Evolutionary conservation across 352 stramenopile species (phyloP), one percentile per base, ranked within the genome.

Genomic region (Phytophthora vignae): DNA sequence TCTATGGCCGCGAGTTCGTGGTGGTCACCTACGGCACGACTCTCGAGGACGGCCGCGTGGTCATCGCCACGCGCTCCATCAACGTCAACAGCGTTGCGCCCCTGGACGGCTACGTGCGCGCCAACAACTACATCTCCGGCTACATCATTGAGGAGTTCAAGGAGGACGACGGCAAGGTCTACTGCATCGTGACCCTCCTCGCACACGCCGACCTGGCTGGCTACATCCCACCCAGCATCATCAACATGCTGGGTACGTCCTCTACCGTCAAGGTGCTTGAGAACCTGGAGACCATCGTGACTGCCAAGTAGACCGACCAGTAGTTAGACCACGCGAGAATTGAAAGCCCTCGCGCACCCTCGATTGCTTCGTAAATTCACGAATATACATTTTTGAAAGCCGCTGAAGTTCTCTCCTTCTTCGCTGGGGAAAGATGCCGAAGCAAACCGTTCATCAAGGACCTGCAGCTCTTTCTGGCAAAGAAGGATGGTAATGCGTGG

Each of bases 221-320:
- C n/a, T 94, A 88, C 74, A 92, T 95, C 65, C 88, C 88, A 29
- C 78, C 88, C 22, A 85, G 78, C 57, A 80, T 95, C 58, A 85
- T 94, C 73, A 95, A 94, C 79, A 91, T 92, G 85, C 84, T 94
- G 55, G 87, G 87, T 69, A 94, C 87, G 69, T 94, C 87, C 5
- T 85, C 87, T n/a, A 94, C 87, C 2, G 81, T 92, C 65, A 92
- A 94, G 76, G 84, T 93, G 48, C 79, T 94, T n/a, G 71, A 77
- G 55, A 93, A 85, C 71, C 77, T 94, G 62, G 79, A 91, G 69
- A 71, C 64, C 15, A 78, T 83, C 42, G 74, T 92, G 55, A 81
- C 61, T 17, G 53, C 58, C 58, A 74, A 81, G 70, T 75, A 83
- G 60, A 73, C 40, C 29, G 40, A 15, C 21, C 58, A 42, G 11